phyloP scores from a whole-genome alignment of 2,329 filamentous ascomycete genomes.

The Botrytis fabae region DNA sequence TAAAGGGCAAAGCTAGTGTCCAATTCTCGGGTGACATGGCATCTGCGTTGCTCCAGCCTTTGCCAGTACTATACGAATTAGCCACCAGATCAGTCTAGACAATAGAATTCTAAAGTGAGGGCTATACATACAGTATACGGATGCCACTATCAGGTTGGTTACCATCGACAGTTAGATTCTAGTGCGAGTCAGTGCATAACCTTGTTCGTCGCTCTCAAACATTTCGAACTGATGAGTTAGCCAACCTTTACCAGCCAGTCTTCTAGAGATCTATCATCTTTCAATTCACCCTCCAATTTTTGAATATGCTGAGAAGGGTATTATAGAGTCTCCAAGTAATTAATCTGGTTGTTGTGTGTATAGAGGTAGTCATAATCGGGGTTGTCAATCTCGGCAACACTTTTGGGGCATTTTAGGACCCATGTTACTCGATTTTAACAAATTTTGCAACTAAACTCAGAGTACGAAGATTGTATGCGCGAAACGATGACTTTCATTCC shows the following conservation, averaged over 20 bases:
- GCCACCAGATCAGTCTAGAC: background rate
- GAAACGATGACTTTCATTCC: background rate
- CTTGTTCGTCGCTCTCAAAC: too few relatives aligned
- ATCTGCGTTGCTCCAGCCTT: background rate
- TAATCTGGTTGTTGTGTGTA: background rate
- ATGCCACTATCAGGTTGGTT: too few relatives aligned
- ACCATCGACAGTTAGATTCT: too few relatives aligned
- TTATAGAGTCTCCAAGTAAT: background rate
- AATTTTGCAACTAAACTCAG: background rate
- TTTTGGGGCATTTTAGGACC: background rate
- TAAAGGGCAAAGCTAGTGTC: background rate
- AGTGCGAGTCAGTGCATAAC: too few relatives aligned
- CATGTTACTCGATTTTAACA: background rate
- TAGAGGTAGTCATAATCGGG: background rate
- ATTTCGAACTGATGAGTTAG: background rate
- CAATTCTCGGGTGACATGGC: background rate
- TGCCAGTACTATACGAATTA: background rate
- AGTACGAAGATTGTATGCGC: background rate
- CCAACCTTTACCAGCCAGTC: background rate
- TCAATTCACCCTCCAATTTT: background rate
- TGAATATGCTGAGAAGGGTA: background rate
- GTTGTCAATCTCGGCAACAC: background rate
- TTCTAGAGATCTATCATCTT: background rate
- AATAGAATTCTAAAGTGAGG: too few relatives aligned
- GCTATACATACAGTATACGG: too few relatives aligned